These are phyloP conservation scores for Pythium grandisporangium DNA, from an alignment of 352 stramenopile species.

Conservation along the genomic window DNA sequence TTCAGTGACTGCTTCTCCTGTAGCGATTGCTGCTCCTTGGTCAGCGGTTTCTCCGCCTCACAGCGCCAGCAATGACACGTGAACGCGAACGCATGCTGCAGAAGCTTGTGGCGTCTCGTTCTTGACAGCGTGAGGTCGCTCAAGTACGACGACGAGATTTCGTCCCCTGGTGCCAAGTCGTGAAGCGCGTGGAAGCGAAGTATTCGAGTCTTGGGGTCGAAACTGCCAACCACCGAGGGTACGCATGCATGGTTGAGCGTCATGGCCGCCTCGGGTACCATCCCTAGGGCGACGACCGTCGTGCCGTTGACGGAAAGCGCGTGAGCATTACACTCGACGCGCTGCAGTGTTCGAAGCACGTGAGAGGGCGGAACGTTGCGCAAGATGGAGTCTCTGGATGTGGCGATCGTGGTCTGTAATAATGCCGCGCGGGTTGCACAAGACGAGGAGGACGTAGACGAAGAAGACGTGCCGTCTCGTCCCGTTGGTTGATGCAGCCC, in stretches of 20 bases:
- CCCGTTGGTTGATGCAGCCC: slow-evolving; percentile 6
- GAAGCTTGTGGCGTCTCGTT: slow-evolving; percentile 19
- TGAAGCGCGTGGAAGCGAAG: slow-evolving; percentile 36
- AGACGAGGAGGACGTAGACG: neutral
- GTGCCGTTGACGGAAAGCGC: slow-evolving; percentile 32
- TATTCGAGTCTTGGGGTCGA: slow-evolving; percentile 29
- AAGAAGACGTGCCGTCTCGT: neutral
- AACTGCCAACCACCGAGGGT: slow-evolving; percentile 46
- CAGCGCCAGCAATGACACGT: slow-evolving; percentile 37
- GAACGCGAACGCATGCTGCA: slow-evolving; percentile 42
- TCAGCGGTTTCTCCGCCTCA: neutral
- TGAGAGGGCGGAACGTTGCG: slow-evolving; percentile 10
- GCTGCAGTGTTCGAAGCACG: slow-evolving; percentile 21
- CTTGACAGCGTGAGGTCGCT: slow-evolving; percentile 28
- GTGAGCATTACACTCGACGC: slow-evolving; percentile 50
- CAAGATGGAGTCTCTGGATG: slow-evolving; percentile 2
- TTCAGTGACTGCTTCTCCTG: too few relatives aligned
- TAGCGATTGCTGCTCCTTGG: too few relatives aligned
- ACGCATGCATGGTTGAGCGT: slow-evolving; percentile 58
- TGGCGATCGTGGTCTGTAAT: neutral
- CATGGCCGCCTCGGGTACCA: slow-evolving; percentile 66
- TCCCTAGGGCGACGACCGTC: slow-evolving; percentile 26
- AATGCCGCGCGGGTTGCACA: neutral
- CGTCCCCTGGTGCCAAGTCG: slow-evolving; percentile 13
- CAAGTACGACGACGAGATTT: slow-evolving; percentile 51